These are phyloP conservation scores for Yamadazyma paraphyllophila DNA, from an alignment of 805 yeast genomes.

Conservation along the genomic window DNA sequence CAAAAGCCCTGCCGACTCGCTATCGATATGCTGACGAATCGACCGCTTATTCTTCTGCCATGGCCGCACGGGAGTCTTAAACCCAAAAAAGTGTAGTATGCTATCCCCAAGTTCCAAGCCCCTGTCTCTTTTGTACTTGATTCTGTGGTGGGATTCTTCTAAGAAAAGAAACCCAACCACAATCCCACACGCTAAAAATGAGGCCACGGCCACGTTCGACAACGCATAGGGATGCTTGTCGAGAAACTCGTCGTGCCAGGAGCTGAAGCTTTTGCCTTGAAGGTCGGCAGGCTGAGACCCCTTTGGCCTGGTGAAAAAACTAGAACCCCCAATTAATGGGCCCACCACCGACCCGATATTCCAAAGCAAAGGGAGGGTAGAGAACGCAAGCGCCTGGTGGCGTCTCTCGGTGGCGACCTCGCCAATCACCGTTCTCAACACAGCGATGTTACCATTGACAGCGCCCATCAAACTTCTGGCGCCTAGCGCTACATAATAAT, in stretches of 20 bases:
- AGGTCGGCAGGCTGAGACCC: no score
- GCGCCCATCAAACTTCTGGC: slow-evolving; percentile 57
- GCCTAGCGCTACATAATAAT: slow-evolving; percentile 49
- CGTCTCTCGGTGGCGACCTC: slow-evolving; percentile 54
- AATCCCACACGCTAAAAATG: slow-evolving; percentile 24
- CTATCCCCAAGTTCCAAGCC: slow-evolving; percentile 40
- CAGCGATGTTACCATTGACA: slow-evolving; percentile 64
- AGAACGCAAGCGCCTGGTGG: slow-evolving; percentile 63
- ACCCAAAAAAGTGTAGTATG: slow-evolving; percentile 25
- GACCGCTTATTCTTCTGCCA: slow-evolving; percentile 20
- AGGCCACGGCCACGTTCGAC: slow-evolving; percentile 35
- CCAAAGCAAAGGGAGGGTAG: slow-evolving; percentile 60
- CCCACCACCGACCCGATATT: slow-evolving; percentile 62
- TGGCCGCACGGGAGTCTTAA: slow-evolving; percentile 24
- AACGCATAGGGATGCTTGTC: slow-evolving; percentile 37
- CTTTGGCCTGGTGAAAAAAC: slow-evolving; percentile 41
- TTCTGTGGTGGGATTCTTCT: slow-evolving; percentile 34
- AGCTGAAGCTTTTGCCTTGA: not conserved
- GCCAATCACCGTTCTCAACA: slow-evolving; percentile 60
- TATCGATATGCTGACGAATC: not conserved
- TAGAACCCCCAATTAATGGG: slow-evolving; percentile 54
- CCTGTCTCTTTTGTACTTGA: slow-evolving; percentile 23
- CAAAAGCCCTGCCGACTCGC: not conserved
- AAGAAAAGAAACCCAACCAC: slow-evolving; percentile 33
- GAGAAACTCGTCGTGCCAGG: slow-evolving; percentile 26